phyloP scores from a whole-genome alignment of 768 basidiomycete genomes.

The Phanerodontia chrysosporium region DNA sequence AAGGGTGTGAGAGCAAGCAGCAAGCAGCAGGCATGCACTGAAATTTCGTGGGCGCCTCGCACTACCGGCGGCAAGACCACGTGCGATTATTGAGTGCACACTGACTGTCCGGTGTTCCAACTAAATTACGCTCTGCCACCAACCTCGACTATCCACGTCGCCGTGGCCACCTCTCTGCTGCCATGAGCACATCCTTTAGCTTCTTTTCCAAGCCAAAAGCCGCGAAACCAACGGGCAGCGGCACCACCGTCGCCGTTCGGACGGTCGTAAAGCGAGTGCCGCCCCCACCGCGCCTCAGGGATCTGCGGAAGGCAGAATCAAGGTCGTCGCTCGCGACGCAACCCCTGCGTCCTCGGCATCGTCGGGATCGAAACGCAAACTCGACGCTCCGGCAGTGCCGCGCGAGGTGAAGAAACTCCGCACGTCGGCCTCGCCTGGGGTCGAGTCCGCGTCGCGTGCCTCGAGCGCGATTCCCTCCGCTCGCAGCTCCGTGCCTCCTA shows the following conservation, averaged over 20 bases:
- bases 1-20: neutral
- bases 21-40: neutral
- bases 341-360: slow-evolving; percentile 20
- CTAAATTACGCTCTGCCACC: slow-evolving; percentile 4
- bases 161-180: slow-evolving; percentile 9
- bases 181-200: slow-evolving; percentile 20
- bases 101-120: neutral
- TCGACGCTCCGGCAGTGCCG: neutral
- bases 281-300: slow-evolving; percentile 6
- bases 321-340: slow-evolving; percentile 18
- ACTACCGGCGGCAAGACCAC: neutral
- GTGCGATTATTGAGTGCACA: neutral
- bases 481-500: slow-evolving; percentile 9
- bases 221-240: slow-evolving; percentile 16
- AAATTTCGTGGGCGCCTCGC: neutral
- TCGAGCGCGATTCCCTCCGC: slow-evolving; percentile 15
- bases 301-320: slow-evolving; percentile 16
- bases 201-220: slow-evolving; percentile 30
- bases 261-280: slow-evolving; percentile 27
- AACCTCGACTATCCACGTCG: neutral
- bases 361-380: slow-evolving; percentile 19
- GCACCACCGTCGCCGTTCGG: slow-evolving; percentile 12
- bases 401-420: slow-evolving; percentile 21
- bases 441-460: slow-evolving; percentile 17
- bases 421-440: slow-evolving; percentile 19